Evolutionary conservation across 352 stramenopile genomes (phyloP).

Genomic region (Globisporangium okanoganense): DNA sequence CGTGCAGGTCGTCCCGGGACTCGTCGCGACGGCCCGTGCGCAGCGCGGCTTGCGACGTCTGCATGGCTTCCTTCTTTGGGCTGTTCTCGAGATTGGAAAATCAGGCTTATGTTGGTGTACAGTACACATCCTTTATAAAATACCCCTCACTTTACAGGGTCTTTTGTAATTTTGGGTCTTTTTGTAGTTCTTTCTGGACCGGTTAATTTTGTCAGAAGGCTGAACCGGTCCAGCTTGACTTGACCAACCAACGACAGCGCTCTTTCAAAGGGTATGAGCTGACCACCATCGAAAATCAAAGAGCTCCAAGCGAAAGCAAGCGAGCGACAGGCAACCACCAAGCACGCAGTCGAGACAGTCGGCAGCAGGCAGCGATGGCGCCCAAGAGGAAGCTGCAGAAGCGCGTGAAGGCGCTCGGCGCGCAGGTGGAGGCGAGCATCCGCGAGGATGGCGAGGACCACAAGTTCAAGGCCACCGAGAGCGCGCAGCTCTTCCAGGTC

Average conservation of each 20-base stretch:
- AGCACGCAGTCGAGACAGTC: neutral
- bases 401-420: conserved; percentile 62
- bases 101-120: neutral
- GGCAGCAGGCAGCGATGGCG: conserved; percentile 33
- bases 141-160: neutral
- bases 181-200: no score
- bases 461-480: conserved; percentile 69
- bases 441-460: conserved; percentile 72
- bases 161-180: no score
- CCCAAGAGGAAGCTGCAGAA: conserved; percentile 56
- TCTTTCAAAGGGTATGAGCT: no score
- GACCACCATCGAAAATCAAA: neutral
- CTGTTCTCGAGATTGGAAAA: conserved; percentile 5
- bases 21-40: conserved; percentile 20
- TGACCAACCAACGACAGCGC: no score
- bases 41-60: neutral
- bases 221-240: no score
- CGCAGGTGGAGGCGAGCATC: conserved; percentile 74
- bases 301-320: neutral
- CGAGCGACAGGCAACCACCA: neutral
- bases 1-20: conserved; percentile 46
- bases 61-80: conserved; percentile 7
- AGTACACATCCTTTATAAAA: neutral
- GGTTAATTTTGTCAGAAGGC: no score
- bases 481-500: conserved; percentile 77